These are phyloP conservation scores for Fraxinus cuspidata DNA, from an alignment of 257 asterid genomes.

Conservation along the genomic window DNA sequence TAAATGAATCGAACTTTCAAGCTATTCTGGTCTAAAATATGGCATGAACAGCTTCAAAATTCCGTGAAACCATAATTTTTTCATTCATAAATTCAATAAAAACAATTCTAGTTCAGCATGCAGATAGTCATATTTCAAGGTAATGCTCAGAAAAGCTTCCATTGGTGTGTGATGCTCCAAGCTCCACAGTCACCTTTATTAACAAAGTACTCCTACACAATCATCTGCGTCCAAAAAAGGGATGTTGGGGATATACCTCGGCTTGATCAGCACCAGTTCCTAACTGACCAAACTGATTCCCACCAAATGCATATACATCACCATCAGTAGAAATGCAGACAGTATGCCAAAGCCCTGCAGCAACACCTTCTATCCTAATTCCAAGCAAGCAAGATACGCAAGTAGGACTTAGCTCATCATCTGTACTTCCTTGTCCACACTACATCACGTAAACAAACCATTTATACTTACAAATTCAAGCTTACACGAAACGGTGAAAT, in stretches of 20 bases:
- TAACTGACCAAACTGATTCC: slow-evolving; percentile 97
- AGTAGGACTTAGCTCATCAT: slow-evolving; percentile 85
- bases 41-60: slow-evolving; percentile 1
- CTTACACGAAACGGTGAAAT: slow-evolving; percentile 3
- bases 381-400: slow-evolving; percentile 93
- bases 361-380: slow-evolving; percentile 74
- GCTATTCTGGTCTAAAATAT: not conserved
- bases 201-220: not conserved
- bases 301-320: slow-evolving; percentile 92
- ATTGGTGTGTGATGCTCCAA: not conserved
- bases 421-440: slow-evolving; percentile 99
- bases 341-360: slow-evolving; percentile 99
- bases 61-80: not conserved
- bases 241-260: slow-evolving; percentile 57
- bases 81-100: not conserved
- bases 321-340: slow-evolving; percentile 92
- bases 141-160: not conserved
- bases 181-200: not conserved
- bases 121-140: not conserved
- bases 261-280: slow-evolving; percentile 97
- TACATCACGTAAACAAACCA: slow-evolving; percentile 31
- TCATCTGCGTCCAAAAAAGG: slow-evolving; percentile 4
- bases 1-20: not conserved
- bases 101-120: not conserved
- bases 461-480: not conserved